phyloP scores from a whole-genome alignment of 805 yeast genomes.

The Candida chauliodis region DNA sequence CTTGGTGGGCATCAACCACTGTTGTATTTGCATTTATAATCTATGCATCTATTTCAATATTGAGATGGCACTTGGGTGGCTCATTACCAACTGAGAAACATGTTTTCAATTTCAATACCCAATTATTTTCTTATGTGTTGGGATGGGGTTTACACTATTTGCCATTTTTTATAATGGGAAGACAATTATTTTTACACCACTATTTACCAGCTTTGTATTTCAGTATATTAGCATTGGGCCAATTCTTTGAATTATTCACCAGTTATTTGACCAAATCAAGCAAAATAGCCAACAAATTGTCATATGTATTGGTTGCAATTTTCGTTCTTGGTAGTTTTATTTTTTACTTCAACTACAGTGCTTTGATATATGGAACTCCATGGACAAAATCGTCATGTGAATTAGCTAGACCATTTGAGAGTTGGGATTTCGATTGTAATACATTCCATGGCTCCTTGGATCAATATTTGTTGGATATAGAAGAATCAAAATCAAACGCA shows the following conservation, averaged over 20 bases:
- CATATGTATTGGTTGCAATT: conserved; percentile 42
- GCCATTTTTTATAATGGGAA: conserved; percentile 83
- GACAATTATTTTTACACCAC: conserved; percentile 92
- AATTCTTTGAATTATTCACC: conserved; percentile 51
- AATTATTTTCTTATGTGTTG: conserved; percentile 54
- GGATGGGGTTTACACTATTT: conserved; percentile 73
- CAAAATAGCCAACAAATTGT: conserved; percentile 40
- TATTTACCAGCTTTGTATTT: conserved; percentile 91
- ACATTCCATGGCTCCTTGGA: conserved; percentile 39
- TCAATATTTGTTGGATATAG: conserved; percentile 19
- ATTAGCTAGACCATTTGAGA: conserved; percentile 50
- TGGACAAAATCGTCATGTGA: conserved; percentile 77
- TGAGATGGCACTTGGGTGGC: conserved; percentile 61
- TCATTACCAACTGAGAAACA: conserved; percentile 46
- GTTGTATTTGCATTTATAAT: conserved; percentile 48
- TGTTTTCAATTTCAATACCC: conserved; percentile 62
- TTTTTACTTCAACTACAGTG: conserved; percentile 60
- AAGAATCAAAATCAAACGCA: conserved; percentile 18
- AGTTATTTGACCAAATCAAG: conserved; percentile 35
- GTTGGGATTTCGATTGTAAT: conserved; percentile 90
- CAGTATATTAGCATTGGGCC: conserved; percentile 75
- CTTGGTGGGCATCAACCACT: conserved; percentile 71
- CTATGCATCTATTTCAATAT: conserved; percentile 43
- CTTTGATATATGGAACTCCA: conserved; percentile 71
- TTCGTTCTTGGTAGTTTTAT: conserved; percentile 49